phyloP scores from a whole-genome alignment of 306 rosid species.

The Glycine latifolia region DNA sequence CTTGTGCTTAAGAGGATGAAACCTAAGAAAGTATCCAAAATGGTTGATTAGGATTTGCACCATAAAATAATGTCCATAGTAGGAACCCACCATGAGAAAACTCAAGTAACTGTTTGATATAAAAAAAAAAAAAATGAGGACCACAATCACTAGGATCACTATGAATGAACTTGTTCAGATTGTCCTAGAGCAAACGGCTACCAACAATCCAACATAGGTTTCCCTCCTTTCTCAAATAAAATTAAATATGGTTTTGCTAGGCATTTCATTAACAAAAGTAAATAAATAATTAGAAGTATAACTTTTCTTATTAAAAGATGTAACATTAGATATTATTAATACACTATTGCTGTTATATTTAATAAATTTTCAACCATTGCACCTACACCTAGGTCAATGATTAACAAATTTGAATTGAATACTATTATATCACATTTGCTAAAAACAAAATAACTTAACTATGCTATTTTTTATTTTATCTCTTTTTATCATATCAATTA shows the following conservation, averaged over 20 bases:
- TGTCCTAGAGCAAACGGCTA: neutral
- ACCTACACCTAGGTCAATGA: neutral
- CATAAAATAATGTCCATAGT: conserved; percentile 36
- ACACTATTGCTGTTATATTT: neutral
- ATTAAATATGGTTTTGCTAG: neutral
- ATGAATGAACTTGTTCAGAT: conserved; percentile 3
- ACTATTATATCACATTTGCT: neutral
- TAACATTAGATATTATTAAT: neutral
- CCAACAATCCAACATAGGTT: neutral
- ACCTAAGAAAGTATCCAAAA: conserved; percentile 44
- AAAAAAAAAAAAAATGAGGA: conserved; percentile 14
- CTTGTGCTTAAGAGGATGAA: conserved; percentile 39
- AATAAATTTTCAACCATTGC: neutral
- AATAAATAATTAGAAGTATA: neutral
- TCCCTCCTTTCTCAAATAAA: conserved; percentile 51
- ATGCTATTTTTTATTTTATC: neutral
- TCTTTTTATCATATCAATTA: neutral
- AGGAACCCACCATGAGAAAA: conserved; percentile 35
- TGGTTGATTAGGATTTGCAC: neutral
- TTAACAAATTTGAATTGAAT: neutral
- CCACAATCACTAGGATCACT: conserved; percentile 21
- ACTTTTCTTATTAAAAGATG: neutral
- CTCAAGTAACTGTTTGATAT: conserved; percentile 1
- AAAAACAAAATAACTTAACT: neutral
- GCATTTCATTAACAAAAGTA: neutral